These are phyloP conservation scores for Apiotrichum mycotoxinovorans DNA, from an alignment of 1,284 basidiomycete genomes.

Conservation along the genomic window DNA sequence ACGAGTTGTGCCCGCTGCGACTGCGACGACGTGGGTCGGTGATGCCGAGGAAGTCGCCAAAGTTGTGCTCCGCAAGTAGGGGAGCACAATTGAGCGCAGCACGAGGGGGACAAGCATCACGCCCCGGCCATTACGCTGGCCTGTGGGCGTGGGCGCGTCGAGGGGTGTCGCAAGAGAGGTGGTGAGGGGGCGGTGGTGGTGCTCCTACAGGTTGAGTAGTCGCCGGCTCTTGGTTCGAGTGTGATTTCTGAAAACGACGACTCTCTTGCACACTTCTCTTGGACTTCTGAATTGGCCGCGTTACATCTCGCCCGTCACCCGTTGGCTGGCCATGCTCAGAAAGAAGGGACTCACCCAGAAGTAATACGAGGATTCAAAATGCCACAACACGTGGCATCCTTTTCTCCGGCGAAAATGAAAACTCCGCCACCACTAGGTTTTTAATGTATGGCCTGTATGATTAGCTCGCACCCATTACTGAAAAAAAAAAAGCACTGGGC, in stretches of 20 bases:
- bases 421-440: neutral
- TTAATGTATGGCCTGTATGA: neutral
- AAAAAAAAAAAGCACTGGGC: too few relatives aligned
- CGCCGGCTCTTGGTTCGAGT: neutral
- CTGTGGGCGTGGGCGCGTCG: constrained; percentile 10
- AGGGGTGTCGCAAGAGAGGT: neutral
- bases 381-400: neutral
- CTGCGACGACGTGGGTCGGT: neutral
- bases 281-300: neutral
- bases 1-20: neutral
- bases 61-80: constrained; percentile 12
- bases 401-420: neutral
- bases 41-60: neutral
- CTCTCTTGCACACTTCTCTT: neutral
- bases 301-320: neutral
- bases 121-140: constrained; percentile 15
- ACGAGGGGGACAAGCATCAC: constrained; percentile 22
- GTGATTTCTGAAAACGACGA: neutral
- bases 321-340: neutral
- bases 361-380: neutral
- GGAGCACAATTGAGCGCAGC: constrained; percentile 22
- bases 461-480: too few relatives aligned
- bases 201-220: neutral
- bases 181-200: neutral
- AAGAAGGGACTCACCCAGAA: too few relatives aligned